phyloP scores from a whole-genome alignment of 2,329 filamentous ascomycete genomes.

The Stromatinia cepivora region DNA sequence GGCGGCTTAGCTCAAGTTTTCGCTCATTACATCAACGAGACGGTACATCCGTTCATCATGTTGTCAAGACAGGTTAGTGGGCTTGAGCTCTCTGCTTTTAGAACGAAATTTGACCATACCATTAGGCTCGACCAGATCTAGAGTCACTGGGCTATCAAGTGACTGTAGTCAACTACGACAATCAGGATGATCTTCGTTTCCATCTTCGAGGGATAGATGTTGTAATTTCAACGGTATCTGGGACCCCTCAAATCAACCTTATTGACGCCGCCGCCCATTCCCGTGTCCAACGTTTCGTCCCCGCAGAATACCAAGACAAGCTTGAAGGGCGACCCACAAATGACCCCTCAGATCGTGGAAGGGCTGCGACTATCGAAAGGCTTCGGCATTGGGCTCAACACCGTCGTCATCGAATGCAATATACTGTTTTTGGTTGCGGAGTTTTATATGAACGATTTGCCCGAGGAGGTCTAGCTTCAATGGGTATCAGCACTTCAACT shows the following conservation, averaged over 20 bases:
- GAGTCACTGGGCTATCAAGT: slow-evolving; percentile 58
- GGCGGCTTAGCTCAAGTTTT: slow-evolving; percentile 59
- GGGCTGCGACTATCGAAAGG: slow-evolving; percentile 55
- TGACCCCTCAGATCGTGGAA: slow-evolving; percentile 63
- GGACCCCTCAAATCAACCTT: slow-evolving; percentile 64
- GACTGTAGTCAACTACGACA: slow-evolving; percentile 65
- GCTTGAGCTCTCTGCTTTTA: slow-evolving; percentile 20
- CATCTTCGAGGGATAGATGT: slow-evolving; percentile 71
- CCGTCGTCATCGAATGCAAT: slow-evolving; percentile 56
- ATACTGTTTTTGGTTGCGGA: slow-evolving; percentile 72
- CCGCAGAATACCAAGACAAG: slow-evolving; percentile 72
- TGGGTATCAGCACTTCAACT: slow-evolving; percentile 58
- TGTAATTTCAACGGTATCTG: slow-evolving; percentile 72
- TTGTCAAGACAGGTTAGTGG: slow-evolving; percentile 62
- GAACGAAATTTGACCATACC: not conserved
- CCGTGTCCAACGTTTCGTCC: slow-evolving; percentile 68
- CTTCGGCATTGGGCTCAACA: slow-evolving; percentile 55
- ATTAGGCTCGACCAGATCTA: slow-evolving; percentile 43
- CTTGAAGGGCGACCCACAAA: slow-evolving; percentile 53
- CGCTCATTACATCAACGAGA: slow-evolving; percentile 60
- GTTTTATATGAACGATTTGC: slow-evolving; percentile 75
- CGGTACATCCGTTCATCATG: slow-evolving; percentile 68
- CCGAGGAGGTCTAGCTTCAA: slow-evolving; percentile 61
- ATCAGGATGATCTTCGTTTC: slow-evolving; percentile 59
- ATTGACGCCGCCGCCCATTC: slow-evolving; percentile 69